Evolutionary conservation across 345 rosid genomes (phyloP).

Genomic region (Citrus sinensis): DVS_A1.0 CM039162.1:26826501-26827000

Average conservation of each 20-base stretch:
- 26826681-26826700: not conserved
- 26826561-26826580: not conserved
- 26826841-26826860: slow-evolving; percentile 73
- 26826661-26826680: not conserved
- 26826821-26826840: slow-evolving; percentile 62
- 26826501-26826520: not conserved
- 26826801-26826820: slow-evolving; percentile 62
- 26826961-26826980: not conserved
- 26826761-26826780: slow-evolving; percentile 93
- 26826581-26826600: not conserved
- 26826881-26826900: too few species aligned
- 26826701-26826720: too few species aligned
- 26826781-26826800: slow-evolving; percentile 83
- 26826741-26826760: slow-evolving; percentile 64
- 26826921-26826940: not conserved
- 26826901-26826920: not conserved
- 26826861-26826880: not conserved
- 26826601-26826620: not conserved
- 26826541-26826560: not conserved
- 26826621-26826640: not conserved
- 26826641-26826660: too few species aligned
- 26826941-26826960: not conserved
- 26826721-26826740: not conserved
- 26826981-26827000: not conserved
- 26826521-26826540: too few species aligned